These are phyloP conservation scores for Backusella luteola DNA, from an alignment of 192 early-diverging fungal genomes.

Conservation along the genomic window DNA sequence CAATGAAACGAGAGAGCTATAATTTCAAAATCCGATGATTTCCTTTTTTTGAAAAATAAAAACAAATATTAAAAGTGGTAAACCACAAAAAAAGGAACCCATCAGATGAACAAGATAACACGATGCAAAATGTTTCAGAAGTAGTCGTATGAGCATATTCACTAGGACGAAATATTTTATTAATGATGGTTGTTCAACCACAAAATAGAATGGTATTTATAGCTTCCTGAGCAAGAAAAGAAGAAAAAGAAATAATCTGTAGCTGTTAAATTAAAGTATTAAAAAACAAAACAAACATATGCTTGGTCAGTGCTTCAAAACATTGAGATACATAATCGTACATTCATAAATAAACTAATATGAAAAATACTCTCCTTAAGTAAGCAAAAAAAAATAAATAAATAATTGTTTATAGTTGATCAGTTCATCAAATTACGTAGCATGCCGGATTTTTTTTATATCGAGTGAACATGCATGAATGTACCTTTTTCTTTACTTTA, in stretches of 20 bases:
- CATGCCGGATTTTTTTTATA: background rate
- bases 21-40: background rate
- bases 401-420: background rate
- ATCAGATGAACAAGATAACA: slow-evolving; percentile 6
- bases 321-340: slow-evolving; percentile 5
- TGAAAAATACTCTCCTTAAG: background rate
- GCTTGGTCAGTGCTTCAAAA: slow-evolving; percentile 8
- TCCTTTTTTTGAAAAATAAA: background rate
- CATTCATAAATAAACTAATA: slow-evolving; percentile 8
- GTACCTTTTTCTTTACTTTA: background rate
- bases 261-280: slow-evolving; percentile 1
- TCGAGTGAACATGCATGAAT: slow-evolving; percentile 1
- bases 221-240: background rate
- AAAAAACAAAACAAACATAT: slow-evolving; percentile 8
- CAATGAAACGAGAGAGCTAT: background rate
- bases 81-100: background rate
- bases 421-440: slow-evolving; percentile 1
- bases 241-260: background rate
- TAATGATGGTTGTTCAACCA: background rate
- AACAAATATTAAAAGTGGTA: background rate
- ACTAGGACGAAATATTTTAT: slow-evolving; percentile 3
- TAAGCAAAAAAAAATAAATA: background rate
- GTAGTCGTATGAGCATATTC: background rate
- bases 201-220: background rate
- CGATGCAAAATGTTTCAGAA: background rate